Evolutionary conservation across 2,329 filamentous ascomycete genomes (phyloP).

Genomic region (Neophaeococcomyces aloes): DNA sequence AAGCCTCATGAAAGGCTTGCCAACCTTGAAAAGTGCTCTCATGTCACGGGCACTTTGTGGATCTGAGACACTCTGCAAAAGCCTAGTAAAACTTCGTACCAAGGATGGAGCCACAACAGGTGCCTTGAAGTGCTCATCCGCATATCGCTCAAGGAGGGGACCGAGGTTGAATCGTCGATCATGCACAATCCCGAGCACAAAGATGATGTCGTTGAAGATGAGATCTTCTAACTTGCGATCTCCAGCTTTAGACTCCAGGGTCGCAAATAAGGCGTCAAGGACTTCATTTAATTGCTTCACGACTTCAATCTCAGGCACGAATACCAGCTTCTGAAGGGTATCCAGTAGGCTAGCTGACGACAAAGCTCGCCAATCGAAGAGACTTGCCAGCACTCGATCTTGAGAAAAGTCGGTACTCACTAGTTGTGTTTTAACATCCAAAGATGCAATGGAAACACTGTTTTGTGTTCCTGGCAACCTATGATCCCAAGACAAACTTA

Average conservation of each 20-base stretch:
- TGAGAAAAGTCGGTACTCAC: slow-evolving; percentile 95
- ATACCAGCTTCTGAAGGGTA: slow-evolving; percentile 71
- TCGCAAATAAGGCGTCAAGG: slow-evolving; percentile 81
- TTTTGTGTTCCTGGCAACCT: slow-evolving; percentile 9
- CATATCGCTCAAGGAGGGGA: slow-evolving; percentile 84
- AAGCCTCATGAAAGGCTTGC: slow-evolving; percentile 84
- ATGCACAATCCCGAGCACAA: slow-evolving; percentile 84
- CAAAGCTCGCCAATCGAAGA: slow-evolving; percentile 77
- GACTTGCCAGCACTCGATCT: slow-evolving; percentile 70
- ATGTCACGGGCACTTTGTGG: slow-evolving; percentile 73
- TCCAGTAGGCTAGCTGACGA: slow-evolving; percentile 60
- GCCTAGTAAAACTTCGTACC: slow-evolving; percentile 71
- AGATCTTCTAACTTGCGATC: slow-evolving; percentile 88
- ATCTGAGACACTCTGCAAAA: slow-evolving; percentile 74
- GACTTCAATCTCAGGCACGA: slow-evolving; percentile 94
- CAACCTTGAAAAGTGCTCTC: slow-evolving; percentile 88
- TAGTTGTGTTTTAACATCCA: slow-evolving; percentile 72
- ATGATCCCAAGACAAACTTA: slow-evolving; percentile 66
- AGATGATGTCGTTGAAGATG: slow-evolving; percentile 80
- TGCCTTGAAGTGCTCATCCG: slow-evolving; percentile 80
- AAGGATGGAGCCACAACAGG: slow-evolving; percentile 84
- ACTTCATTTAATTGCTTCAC: slow-evolving; percentile 88
- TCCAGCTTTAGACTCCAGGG: slow-evolving; percentile 81
- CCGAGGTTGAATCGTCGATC: slow-evolving; percentile 87
- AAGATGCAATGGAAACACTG: slow-evolving; percentile 66